Conservation (phyloP, 1,284 basidiomycete genomes). For the Chondrostereum purpureum region DNA sequence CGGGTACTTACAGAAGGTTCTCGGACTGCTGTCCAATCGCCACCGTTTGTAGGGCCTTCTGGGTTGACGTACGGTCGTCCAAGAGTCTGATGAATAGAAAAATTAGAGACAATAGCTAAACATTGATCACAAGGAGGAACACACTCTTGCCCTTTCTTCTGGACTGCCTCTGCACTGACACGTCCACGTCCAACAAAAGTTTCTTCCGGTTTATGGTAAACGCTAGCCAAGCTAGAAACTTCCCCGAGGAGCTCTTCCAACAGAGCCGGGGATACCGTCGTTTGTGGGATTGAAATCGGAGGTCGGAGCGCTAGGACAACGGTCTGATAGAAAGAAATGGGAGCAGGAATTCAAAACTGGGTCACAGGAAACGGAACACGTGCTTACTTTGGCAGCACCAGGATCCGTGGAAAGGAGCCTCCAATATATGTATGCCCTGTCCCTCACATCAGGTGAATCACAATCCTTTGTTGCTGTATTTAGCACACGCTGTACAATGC, state of each 20-base stretch:
- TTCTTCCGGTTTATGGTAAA: conserved; percentile 93
- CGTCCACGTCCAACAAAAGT: conserved; percentile 86
- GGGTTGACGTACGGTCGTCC: conserved; percentile 64
- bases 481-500: conserved; percentile 83
- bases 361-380: not conserved
- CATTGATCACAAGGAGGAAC: conserved; percentile 24
- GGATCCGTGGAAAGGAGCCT: conserved; percentile 88
- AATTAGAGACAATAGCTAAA: conserved; percentile 6
- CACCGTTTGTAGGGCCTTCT: conserved; percentile 86
- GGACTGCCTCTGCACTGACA: conserved; percentile 79
- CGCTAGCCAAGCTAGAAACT: conserved; percentile 82
- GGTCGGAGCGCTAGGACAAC: conserved; percentile 90
- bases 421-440: conserved; percentile 97
- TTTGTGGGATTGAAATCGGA: conserved; percentile 88
- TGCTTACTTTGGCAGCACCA: conserved; percentile 79
- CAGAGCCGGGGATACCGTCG: conserved; percentile 85
- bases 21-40: conserved; percentile 88
- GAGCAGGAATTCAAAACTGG: conserved; percentile 1
- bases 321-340: conserved; percentile 40
- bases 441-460: conserved; percentile 95
- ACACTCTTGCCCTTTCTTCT: conserved; percentile 67
- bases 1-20: conserved; percentile 66
- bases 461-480: conserved; percentile 95
- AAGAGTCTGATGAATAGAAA: conserved; percentile 28
- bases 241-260: conserved; percentile 90